Percentiles rank a stretch among this genome's conserved stretches.
These are phyloP conservation scores for Cryoendolithus antarcticus DNA, from an alignment of 2,329 filamentous ascomycete genomes.

Conservation along the genomic window DNA sequence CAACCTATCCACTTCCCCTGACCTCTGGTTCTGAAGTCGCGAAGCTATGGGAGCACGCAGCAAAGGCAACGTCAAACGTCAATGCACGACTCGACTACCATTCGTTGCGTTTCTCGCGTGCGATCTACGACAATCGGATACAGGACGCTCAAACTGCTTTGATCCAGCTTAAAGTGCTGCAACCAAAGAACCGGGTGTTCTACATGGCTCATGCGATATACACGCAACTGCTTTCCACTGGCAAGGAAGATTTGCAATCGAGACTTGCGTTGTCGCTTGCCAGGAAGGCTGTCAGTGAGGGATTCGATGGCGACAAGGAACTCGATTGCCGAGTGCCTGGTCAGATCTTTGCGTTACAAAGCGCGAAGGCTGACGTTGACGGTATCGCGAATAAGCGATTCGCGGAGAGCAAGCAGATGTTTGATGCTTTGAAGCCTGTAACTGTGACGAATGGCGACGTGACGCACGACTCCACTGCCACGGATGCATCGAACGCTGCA, in stretches of 20 bases:
- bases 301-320: slow-evolving; percentile 17
- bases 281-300: slow-evolving; percentile 20
- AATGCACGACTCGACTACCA: slow-evolving; percentile 17
- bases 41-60: slow-evolving; percentile 21
- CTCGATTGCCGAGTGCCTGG: slow-evolving; percentile 21
- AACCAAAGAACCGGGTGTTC: slow-evolving; percentile 17
- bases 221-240: slow-evolving; percentile 20
- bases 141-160: slow-evolving; percentile 22
- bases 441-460: slow-evolving; percentile 3
- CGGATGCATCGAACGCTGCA: background rate
- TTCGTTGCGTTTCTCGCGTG: slow-evolving; percentile 18
- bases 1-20: slow-evolving; percentile 15
- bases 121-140: slow-evolving; percentile 18
- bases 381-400: slow-evolving; percentile 12
- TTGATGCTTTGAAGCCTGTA: slow-evolving; percentile 12
- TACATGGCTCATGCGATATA: slow-evolving; percentile 25
- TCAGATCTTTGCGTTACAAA: slow-evolving; percentile 21
- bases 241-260: slow-evolving; percentile 18
- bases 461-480: background rate
- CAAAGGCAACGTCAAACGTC: slow-evolving; percentile 12
- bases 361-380: slow-evolving; percentile 15
- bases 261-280: slow-evolving; percentile 18
- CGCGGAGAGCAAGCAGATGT: slow-evolving; percentile 20
- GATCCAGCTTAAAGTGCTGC: slow-evolving; percentile 21
- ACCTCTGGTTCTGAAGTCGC: slow-evolving; percentile 17